Percentiles rank a stretch among this genome's conserved stretches.
These are phyloP conservation scores for Panaeolus papilionaceus DNA, from an alignment of 768 basidiomycete genomes.

Conservation along the genomic window DNA sequence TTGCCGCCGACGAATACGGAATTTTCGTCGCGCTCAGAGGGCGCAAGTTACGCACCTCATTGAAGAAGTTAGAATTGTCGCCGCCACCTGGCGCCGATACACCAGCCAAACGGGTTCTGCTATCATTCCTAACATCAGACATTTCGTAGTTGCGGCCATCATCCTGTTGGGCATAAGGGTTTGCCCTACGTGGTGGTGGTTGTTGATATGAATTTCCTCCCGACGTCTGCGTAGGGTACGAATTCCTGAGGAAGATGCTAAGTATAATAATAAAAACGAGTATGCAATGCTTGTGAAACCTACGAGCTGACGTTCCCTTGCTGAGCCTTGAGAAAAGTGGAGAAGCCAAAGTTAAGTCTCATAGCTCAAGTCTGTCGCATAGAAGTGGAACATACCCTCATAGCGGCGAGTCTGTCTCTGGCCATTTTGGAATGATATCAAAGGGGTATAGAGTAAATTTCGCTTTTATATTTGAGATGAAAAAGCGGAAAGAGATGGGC, in stretches of 20 bases:
- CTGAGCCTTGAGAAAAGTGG: slow-evolving; percentile 54
- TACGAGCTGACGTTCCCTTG: slow-evolving; percentile 60
- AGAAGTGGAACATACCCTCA: slow-evolving; percentile 60
- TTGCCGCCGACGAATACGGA: slow-evolving; percentile 7
- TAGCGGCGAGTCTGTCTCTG: slow-evolving; percentile 89
- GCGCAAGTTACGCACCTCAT: slow-evolving; percentile 61
- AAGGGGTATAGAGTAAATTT: slow-evolving; percentile 20
- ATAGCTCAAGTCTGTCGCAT: slow-evolving; percentile 16
- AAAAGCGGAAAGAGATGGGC: slow-evolving; percentile 22
- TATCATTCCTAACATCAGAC: slow-evolving; percentile 65
- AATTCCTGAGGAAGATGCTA: slow-evolving; percentile 45
- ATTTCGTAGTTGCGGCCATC: slow-evolving; percentile 74
- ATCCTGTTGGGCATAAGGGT: slow-evolving; percentile 69
- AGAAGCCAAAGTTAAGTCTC: slow-evolving; percentile 21
- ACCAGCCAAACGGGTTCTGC: slow-evolving; percentile 53
- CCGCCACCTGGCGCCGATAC: slow-evolving; percentile 35
- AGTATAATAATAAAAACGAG: neutral
- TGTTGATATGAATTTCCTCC: slow-evolving; percentile 49
- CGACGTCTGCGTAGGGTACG: slow-evolving; percentile 73
- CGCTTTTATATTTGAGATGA: slow-evolving; percentile 32
- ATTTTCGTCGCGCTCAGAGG: neutral
- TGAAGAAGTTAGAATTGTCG: slow-evolving; percentile 77
- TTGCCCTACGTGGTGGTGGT: slow-evolving; percentile 46
- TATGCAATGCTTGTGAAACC: slow-evolving; percentile 30
- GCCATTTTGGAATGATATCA: slow-evolving; percentile 55